phyloP scores from a whole-genome alignment of 2,329 filamentous ascomycete species.

The Graphilbum sp. region DNA sequence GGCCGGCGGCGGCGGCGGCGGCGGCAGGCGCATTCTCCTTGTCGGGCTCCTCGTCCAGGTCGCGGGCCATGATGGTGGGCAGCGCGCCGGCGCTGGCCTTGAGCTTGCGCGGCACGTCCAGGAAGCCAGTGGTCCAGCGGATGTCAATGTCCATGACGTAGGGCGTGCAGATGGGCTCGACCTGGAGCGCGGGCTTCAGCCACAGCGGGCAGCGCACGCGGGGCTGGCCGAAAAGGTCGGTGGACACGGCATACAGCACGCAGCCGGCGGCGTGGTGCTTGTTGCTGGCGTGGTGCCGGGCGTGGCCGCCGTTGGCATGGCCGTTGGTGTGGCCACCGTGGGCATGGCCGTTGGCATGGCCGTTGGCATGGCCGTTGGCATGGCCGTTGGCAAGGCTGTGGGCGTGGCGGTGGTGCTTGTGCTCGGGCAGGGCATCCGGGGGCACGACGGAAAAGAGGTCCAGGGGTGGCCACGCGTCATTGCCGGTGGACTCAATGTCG shows the following conservation, averaged over 20 bases:
- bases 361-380: no score
- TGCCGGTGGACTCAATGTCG: slow-evolving; percentile 34
- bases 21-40: slow-evolving; percentile 2
- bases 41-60: slow-evolving; percentile 13
- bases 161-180: slow-evolving; percentile 18
- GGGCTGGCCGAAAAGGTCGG: slow-evolving; percentile 23
- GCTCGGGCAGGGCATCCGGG: neutral
- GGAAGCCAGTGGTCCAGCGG: slow-evolving; percentile 26
- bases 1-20: neutral
- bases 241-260: slow-evolving; percentile 23
- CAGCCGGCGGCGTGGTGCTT: slow-evolving; percentile 6
- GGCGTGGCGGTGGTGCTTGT: neutral
- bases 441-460: slow-evolving; percentile 16
- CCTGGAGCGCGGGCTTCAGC: slow-evolving; percentile 19
- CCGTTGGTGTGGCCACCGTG: slow-evolving; percentile 4
- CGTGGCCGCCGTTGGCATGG: slow-evolving; percentile 5
- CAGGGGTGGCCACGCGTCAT: slow-evolving; percentile 35
- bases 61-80: slow-evolving; percentile 26
- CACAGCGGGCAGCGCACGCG: slow-evolving; percentile 15
- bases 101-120: slow-evolving; percentile 14
- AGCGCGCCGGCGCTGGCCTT: slow-evolving; percentile 24
- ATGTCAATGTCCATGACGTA: slow-evolving; percentile 33
- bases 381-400: slow-evolving; percentile 3
- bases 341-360: neutral
- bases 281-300: slow-evolving; percentile 1